phyloP scores from a whole-genome alignment of 2,329 filamentous ascomycete genomes.

The Scedosporium dehoogii region DNA sequence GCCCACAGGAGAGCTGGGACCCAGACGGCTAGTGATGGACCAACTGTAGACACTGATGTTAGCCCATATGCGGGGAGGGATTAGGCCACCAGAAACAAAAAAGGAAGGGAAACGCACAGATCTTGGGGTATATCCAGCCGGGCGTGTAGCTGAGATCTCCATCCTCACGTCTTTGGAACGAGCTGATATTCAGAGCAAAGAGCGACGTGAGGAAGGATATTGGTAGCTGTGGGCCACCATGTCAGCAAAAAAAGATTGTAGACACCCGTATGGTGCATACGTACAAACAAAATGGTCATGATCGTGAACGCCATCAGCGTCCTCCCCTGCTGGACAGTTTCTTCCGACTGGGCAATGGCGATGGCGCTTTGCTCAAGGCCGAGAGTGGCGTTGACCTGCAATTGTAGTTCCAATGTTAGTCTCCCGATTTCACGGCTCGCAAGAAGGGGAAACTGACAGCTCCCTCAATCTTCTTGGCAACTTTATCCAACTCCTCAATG shows the following conservation, averaged over 20 bases:
- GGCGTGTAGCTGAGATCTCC: neutral
- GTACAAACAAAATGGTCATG: conserved; percentile 13
- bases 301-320: conserved; percentile 13
- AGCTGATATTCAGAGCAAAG: conserved; percentile 11
- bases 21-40: neutral
- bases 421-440: neutral
- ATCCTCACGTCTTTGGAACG: conserved; percentile 6
- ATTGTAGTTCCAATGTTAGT: neutral
- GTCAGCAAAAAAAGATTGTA: neutral
- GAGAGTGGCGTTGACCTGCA: conserved; percentile 10
- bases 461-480: conserved; percentile 10
- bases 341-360: conserved; percentile 9
- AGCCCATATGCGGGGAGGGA: neutral
- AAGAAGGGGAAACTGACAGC: conserved; percentile 6
- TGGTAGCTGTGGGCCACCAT: conserved; percentile 5
- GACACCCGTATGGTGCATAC: neutral
- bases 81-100: neutral
- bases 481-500: conserved; percentile 12
- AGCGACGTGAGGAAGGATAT: conserved; percentile 12
- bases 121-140: neutral
- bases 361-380: conserved; percentile 11
- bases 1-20: neutral
- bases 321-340: conserved; percentile 9
- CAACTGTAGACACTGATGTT: neutral
- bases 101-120: neutral